Base-by-base conservation (phyloP, 306 rosid species). In the Dalbergia oliveri region DNA sequence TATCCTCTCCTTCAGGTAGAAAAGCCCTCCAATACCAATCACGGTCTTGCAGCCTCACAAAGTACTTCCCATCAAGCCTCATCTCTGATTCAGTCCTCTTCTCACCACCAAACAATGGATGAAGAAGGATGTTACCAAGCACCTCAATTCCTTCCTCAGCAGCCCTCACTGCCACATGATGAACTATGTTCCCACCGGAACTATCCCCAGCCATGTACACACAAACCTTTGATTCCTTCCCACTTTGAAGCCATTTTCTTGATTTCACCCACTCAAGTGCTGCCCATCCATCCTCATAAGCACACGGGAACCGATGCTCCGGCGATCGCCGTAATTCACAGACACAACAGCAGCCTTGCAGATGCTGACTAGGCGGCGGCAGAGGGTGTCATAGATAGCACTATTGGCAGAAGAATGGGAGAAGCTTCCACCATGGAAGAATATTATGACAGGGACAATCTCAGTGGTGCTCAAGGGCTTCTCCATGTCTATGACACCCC, bases 11-110 rank as follows among this genome's bases (percentile, higher is more conserved):
- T 75, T 94, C 90, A 6, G 98, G 97, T 0, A 94, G 85, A 80
- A 82, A 94, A 26, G 98, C 98, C 54, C 97, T 87, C 98, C 98
- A 94, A 83, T 94, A 94, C 98, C 98, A 94, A 75, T 94, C 98
- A 6, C 97, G 92, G 75, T 94, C 98, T 69, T 82, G 88, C 35
- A 94, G 53, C 49, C 83, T 86, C 56, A 94, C 97, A 57, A 94
- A 94, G 88, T 90, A 94, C 72, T 92, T 94, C 13, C 92, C 97
- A 73, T 94, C 97, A 12, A 94, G 77, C 60, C 75, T 75, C 67
- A 73, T 69, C 82, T 94, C 97, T 5, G 98, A 86, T 44, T 79
- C 92, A 1, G 94, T 88, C 74, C 98, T 81, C 79, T 51, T 72
- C 69, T 90, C 79, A 18, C 95, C 98, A 31, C 88, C 98, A 78